Evolutionary conservation across 2,329 filamentous ascomycete genomes (phyloP), one percentile per base, ranked within the genome.

Genomic region (Pseudocercospora fuligena): DNA sequence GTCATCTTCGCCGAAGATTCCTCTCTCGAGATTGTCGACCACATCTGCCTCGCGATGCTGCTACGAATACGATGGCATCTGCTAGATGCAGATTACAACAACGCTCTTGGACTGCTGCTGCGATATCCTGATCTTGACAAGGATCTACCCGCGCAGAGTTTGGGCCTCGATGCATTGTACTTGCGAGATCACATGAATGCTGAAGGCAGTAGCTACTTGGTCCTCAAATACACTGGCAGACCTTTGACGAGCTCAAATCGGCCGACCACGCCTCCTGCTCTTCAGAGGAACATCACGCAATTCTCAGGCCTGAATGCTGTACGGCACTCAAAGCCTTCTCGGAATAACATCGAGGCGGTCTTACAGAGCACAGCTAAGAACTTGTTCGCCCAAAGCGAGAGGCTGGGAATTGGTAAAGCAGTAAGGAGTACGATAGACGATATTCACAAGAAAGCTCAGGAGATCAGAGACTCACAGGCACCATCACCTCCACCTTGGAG

Each of bases 21-120:
- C 7, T 86, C 87, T 0, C 81, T 97, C 29, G 88, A 93, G 59
- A 82, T 98, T 33, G 88, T 98, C 72, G 93, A 98, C 75, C 85
- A 95, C 63, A 89, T 97, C n/a, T 97, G 94, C 72, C 89, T 97
- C 60, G 90, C 93, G 5, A 98, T 99, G 94, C 83, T 99, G 25
- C 83, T 99, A 54, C 88, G 95, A 60, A 93, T 98, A 72, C 88
- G 94, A 64, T 97, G 94, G 94, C 88, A 94, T 72, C 82, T 99
- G 40, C 82, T 98, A 27, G 88, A 92, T 69, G 89, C 92, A 12
- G 94, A 98, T 78, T 97, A 97, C 75, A 94, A 95, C 1, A 87
- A 88, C 40, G 94, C 92, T 8, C 82, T 99, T 61, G 90, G 92
- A 64, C 81, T 96, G 1, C 83, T 98, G 27, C 85, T 98, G 1